phyloP scores from a whole-genome alignment of 805 yeast species.

The Hanseniaspora jakobsenii region DNA sequence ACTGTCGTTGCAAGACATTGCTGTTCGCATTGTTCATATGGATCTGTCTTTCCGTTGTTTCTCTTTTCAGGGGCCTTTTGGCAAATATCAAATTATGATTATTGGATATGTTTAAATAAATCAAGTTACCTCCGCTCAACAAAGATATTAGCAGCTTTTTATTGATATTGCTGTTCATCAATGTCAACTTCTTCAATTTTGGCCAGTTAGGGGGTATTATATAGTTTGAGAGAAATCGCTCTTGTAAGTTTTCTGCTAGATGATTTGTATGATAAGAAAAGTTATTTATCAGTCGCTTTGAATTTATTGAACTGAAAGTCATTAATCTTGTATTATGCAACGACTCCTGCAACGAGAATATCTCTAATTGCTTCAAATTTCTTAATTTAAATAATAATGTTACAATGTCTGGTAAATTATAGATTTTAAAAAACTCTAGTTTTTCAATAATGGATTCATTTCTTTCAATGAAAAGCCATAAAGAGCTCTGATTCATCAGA shows the following conservation, averaged over 20 bases:
- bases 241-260: background rate
- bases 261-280: background rate
- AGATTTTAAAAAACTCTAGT: slow-evolving; percentile 3
- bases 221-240: slow-evolving; percentile 4
- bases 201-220: slow-evolving; percentile 8
- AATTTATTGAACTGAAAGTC: slow-evolving; percentile 2
- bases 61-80: too few species aligned
- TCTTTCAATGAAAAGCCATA: background rate
- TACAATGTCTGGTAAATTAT: background rate
- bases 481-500: background rate
- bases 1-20: too few species aligned
- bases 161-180: slow-evolving; percentile 11
- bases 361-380: slow-evolving; percentile 1
- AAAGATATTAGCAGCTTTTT: slow-evolving; percentile 1
- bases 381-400: slow-evolving; percentile 2
- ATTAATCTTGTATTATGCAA: background rate
- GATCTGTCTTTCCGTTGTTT: background rate
- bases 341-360: slow-evolving; percentile 9
- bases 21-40: too few species aligned
- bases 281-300: background rate
- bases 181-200: slow-evolving; percentile 1
- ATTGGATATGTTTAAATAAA: slow-evolving; percentile 5
- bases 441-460: background rate
- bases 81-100: slow-evolving; percentile 7
- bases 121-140: background rate